Base-by-base conservation (phyloP, 768 basidiomycete genomes). In the Auricularia heimuer region DNA sequence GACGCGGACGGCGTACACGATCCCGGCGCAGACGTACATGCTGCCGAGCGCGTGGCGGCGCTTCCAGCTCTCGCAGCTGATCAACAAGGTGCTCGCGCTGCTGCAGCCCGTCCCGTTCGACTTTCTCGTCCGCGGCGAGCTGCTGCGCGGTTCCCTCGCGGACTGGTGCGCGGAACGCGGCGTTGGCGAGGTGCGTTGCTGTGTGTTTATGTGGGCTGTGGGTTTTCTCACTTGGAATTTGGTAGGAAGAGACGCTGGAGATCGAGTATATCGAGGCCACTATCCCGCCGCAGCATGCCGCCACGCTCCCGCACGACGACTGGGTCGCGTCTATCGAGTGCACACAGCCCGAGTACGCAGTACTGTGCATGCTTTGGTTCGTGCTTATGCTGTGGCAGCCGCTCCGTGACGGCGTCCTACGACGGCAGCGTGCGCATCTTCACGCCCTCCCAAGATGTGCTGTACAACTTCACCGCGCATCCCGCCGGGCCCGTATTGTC, bases 61-160 rank as follows among this genome's bases (percentile, higher is more conserved):
- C n/a, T 98, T 90, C 75, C 96, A 98, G 70, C 88, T 99, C 37
- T 98, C 95, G 1, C 94, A 98, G 67, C 87, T 98, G 54, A 86
- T 99, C 65, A 99, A 99, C 79, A 97, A 97, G 72, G 92, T 95
- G 1, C 79, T 98, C 34, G 81, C 83, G 33, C 83, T 89, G 18
- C 74, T 81, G 0, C 84, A 84, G 64, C 86, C 90, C 0, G 79
- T 96, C 2, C 95, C 94, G 0, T 98, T 98, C 73, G 95, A 99
- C 75, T 98, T 98, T 74, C 75, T 99, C 56, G 79, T 97, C 51
- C 80, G 83, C 56, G 92, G 93, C n/a, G 85, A 90, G 71, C 82
- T 98, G 12, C 74, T 98, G 2, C 78, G 89, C 58, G 80, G 82
- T 0, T 85, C 80, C 34, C 73, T 99, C 34, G 85, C 80, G 12